A percentile compares a stretch with the other conserved stretches of the same genome.
These are phyloP conservation scores for Theileria parva DNA, from an alignment of 169 alveolate species.

Conservation along the genomic window DNA sequence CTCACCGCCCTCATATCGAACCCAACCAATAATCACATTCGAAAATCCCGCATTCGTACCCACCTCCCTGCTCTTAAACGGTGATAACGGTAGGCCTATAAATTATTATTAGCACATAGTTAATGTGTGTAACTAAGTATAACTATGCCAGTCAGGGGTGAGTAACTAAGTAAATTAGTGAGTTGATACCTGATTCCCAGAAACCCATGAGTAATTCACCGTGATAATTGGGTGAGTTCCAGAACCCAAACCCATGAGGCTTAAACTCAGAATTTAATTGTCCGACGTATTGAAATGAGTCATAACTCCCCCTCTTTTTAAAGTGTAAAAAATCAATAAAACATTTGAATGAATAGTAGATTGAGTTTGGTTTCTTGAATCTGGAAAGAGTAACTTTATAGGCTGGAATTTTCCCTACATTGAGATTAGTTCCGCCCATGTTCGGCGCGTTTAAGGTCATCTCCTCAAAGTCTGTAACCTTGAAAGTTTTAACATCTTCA, in stretches of 20 bases:
- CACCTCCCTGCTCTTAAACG: conserved; percentile 83
- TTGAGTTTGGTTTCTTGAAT: conserved; percentile 40
- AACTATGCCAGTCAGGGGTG: background rate
- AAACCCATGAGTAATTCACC: conserved; percentile 86
- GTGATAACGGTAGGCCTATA: conserved; percentile 82
- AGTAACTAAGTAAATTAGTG: background rate
- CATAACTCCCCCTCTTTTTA: conserved; percentile 4
- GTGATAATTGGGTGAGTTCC: conserved; percentile 78
- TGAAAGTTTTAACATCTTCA: conserved; percentile 15
- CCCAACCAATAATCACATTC: conserved; percentile 80
- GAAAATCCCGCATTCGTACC: conserved; percentile 84
- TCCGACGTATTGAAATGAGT: conserved; percentile 78
- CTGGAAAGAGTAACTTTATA: conserved; percentile 2
- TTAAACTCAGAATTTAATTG: conserved; percentile 76
- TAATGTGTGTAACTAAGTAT: background rate
- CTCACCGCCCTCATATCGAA: conserved; percentile 57
- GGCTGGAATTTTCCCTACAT: conserved; percentile 10
- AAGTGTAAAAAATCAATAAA: conserved; percentile 18
- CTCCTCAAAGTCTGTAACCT: conserved; percentile 22
- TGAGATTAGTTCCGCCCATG: conserved; percentile 12
- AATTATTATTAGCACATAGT: background rate
- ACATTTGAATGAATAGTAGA: conserved; percentile 15
- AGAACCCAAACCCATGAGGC: conserved; percentile 89
- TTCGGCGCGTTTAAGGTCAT: conserved; percentile 39
- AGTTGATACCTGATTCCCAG: conserved; percentile 80